Percentiles rank a stretch among this genome's conserved stretches.
Conservation (phyloP, 371 early-diverging fungal species). For the Thermomucor indicae-seudaticae region DNA sequence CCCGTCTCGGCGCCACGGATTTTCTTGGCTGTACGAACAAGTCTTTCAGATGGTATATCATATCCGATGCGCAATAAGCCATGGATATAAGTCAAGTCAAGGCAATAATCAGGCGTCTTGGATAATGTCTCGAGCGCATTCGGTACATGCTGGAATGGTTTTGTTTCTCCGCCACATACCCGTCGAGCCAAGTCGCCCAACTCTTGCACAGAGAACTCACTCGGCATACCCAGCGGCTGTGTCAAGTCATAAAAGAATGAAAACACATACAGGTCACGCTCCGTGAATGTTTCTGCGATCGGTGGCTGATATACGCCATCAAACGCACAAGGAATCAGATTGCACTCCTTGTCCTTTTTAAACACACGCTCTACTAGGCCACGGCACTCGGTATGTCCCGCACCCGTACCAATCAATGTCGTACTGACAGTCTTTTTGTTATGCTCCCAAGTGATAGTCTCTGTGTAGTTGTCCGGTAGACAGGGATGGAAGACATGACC, state of each 20-base stretch:
- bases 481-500: constrained; percentile 17
- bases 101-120: constrained; percentile 71
- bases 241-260: constrained; percentile 93
- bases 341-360: constrained; percentile 58
- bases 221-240: constrained; percentile 64
- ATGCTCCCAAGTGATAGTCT: constrained; percentile 9
- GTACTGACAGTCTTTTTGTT: constrained; percentile 4
- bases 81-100: constrained; percentile 86
- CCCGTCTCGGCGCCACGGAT: constrained; percentile 91
- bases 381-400: constrained; percentile 52
- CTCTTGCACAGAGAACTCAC: constrained; percentile 60
- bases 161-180: constrained; percentile 58
- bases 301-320: constrained; percentile 90
- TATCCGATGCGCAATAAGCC: constrained; percentile 80
- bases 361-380: constrained; percentile 53
- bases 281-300: constrained; percentile 61
- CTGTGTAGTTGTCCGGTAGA: constrained; percentile 26
- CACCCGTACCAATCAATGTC: constrained; percentile 49
- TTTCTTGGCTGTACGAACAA: constrained; percentile 83
- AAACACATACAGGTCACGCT: constrained; percentile 87
- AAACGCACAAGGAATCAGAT: constrained; percentile 75
- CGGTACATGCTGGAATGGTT: constrained; percentile 35
- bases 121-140: constrained; percentile 31
- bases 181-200: constrained; percentile 59
- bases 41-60: constrained; percentile 68